Percentiles rank a stretch among this genome's conserved stretches.
Evolutionary conservation across 140 eudicot genomes (phyloP).

Genomic region (Flaveria floridana): DNA sequence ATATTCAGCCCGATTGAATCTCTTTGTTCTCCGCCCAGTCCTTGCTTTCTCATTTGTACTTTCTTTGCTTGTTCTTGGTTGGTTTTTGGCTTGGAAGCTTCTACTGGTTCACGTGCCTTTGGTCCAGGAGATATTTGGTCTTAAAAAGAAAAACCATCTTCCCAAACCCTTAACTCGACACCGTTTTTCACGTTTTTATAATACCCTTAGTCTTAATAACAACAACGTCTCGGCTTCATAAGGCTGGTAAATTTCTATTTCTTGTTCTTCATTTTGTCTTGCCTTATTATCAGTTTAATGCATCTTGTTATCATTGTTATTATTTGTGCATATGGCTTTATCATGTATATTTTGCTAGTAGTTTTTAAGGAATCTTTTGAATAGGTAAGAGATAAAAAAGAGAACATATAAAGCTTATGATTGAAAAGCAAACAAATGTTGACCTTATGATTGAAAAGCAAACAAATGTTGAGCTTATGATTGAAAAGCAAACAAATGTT

Average conservation of each 20-base stretch:
- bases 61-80: conserved; percentile 53
- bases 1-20: conserved; percentile 31
- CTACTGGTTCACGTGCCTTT: conserved; percentile 79
- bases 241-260: conserved; percentile 25
- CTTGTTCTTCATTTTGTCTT: neutral
- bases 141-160: conserved; percentile 54
- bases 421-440: too few species aligned
- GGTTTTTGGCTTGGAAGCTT: conserved; percentile 87
- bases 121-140: conserved; percentile 84
- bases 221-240: conserved; percentile 21
- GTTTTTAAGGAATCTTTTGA: neutral
- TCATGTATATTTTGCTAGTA: neutral
- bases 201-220: conserved; percentile 29
- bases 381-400: neutral
- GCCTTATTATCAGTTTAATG: neutral
- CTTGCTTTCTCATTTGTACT: conserved; percentile 46
- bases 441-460: too few species aligned
- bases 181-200: conserved; percentile 55
- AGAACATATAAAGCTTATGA: neutral
- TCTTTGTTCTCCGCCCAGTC: conserved; percentile 51
- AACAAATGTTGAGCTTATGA: too few species aligned
- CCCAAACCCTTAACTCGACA: conserved; percentile 58
- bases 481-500: neutral
- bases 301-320: neutral
- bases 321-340: neutral